Base-by-base conservation (phyloP, 1,139 yeast genomes). In the Geotrichum histeridarum region DNA sequence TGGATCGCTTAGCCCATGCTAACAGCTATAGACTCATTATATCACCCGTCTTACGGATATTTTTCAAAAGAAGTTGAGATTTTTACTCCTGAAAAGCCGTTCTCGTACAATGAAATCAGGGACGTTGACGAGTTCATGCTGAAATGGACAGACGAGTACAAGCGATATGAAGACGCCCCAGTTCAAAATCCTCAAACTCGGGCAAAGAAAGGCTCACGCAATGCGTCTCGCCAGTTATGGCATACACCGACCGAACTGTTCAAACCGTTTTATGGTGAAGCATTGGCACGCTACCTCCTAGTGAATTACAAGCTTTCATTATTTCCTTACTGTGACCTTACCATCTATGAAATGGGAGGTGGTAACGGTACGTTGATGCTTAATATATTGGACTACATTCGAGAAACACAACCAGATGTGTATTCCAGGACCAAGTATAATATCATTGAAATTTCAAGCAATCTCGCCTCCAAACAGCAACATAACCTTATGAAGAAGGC, bases 161-260 rank as follows among this genome's bases (percentile, higher is more conserved):
- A 74, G 7, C 75, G 77, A 61, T 84, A 83, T 64, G 84, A 80
- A 57, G 65, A 73, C 41, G 66, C 61, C 36, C 63, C 58, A 55
- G 59, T 15, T 45, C 53, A 57, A 52, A 37, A 42, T 7, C 58
- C 61, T 45, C 52, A 39, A 30, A 57, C 58, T 15, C 54, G 52
- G 5, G 55, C 54, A 35, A 54, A 57, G 42, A 51, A 53, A 33
- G 54, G 46, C 47, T 17, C 57, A 53, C 42, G 48, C 74, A 81
- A 15, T 12, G 64, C 63, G 1, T 64, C 73, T 5, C 69, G 84
- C 22, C 96, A 88, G 67, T 71, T 87, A 48, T 88, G 96, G 96
- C 95, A 88, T 65, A 88, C 95, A 0, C 96, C 96, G 0, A 86
- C 94, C 0, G 96, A 88, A 67, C 73, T 89, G 49, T 88, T 88